Base-by-base conservation (phyloP, 805 yeast species). In the Lachancea waltii region DNA sequence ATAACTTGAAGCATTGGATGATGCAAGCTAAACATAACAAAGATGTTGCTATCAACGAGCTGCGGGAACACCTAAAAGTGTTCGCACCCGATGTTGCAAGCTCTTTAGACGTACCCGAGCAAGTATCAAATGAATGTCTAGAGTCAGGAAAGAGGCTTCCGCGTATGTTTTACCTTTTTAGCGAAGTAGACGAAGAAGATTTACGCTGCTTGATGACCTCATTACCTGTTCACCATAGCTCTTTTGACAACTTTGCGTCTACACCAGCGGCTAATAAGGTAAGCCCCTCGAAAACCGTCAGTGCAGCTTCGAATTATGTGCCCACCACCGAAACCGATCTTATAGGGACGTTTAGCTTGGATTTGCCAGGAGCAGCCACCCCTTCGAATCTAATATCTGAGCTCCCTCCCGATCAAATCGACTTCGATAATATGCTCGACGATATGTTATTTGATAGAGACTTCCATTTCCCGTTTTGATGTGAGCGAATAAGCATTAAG, bases 31-130 rank as follows among this genome's bases (percentile, higher is more conserved):
- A 36, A 7, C 30, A 23, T 7, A 35, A 47, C 15, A 54, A 53
- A 36, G 35, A 43, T 17, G 44, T 42, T 8, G 36, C 54, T 16
- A 43, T 50, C 5, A 46, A 48, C 22, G 41, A 40, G 26, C 28
- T 45, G 18, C 30, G 35, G 14, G 25, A 27, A 29, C 33, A 47
- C 25, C 29, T 44, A 33, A 35, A 40, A 10, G 18, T 33, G 17
- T 35, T 33, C 17, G 29, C 39, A 10, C 29, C 36, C 11, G 17
- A 19, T 18, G 23, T n/a, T 10, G 34, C 18, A 15, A 13, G 19
- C n/a, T 18, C 24, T 25, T 15, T 20, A 7, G 37, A 34, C 9
- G 30, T 21, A 3, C 26, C 31, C 11, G 37, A 27, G 18, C n/a
- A 7, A 24, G 15, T 20, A 13, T 6, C 13, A 5, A 13, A 20